Conservation (phyloP, 2,329 filamentous ascomycete genomes). For the Pseudogymnoascus sp. region DNA sequence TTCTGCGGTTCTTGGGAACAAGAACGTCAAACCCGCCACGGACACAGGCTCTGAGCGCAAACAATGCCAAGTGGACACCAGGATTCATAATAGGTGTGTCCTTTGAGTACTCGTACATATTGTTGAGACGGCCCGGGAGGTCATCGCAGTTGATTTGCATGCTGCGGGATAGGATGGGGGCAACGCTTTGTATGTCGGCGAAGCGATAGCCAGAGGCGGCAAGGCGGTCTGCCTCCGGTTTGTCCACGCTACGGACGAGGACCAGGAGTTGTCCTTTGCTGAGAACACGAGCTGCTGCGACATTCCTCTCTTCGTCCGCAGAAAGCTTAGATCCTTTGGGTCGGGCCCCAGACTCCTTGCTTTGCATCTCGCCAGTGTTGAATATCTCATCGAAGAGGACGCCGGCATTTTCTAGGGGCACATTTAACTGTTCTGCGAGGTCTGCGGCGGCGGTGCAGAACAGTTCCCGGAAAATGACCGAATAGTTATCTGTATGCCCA, state of each 20-base stretch:
- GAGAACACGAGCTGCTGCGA: constrained; percentile 33
- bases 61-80: constrained; percentile 52
- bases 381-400: constrained; percentile 71
- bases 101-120: constrained; percentile 55
- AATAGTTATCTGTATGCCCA: constrained; percentile 60
- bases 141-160: constrained; percentile 64
- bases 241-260: constrained; percentile 58
- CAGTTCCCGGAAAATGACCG: constrained; percentile 70
- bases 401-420: constrained; percentile 56
- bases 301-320: constrained; percentile 35
- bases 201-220: constrained; percentile 73
- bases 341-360: background rate
- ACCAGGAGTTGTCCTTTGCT: constrained; percentile 77
- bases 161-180: constrained; percentile 58
- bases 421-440: constrained; percentile 61
- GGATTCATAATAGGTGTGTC: constrained; percentile 40
- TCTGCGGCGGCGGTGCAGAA: constrained; percentile 74
- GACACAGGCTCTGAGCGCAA: constrained; percentile 43
- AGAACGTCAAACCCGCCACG: constrained; percentile 31
- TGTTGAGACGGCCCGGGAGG: constrained; percentile 53
- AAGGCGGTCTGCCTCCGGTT: constrained; percentile 54
- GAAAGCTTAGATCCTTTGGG: constrained; percentile 10
- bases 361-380: constrained; percentile 46
- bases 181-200: constrained; percentile 60
- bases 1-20: constrained; percentile 34